Percentiles rank a stretch among this genome's conserved stretches.
Evolutionary conservation across 1,284 basidiomycete genomes (phyloP).

Genomic region (Mrakiaceae sp.): DNA sequence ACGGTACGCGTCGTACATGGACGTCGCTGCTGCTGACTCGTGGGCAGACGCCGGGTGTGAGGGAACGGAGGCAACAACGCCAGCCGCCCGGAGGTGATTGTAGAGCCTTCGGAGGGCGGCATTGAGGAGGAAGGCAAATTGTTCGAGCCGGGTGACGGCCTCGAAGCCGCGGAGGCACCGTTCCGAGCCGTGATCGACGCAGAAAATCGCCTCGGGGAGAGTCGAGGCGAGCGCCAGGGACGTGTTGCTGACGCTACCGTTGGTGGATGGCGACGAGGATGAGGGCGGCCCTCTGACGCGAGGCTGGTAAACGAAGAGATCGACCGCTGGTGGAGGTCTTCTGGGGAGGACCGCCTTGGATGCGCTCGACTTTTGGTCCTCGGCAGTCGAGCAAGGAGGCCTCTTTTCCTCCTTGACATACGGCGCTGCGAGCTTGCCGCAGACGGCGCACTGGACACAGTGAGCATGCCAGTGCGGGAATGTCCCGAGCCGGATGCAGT

Average conservation of each 20-base stretch:
- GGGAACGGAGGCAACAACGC: conserved; percentile 53
- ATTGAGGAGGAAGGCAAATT: conserved; percentile 93
- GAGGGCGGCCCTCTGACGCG: conserved; percentile 41
- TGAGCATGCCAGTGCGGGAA: conserved; percentile 93
- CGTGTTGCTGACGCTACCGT: neutral
- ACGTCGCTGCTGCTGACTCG: conserved; percentile 22
- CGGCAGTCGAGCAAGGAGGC: conserved; percentile 25
- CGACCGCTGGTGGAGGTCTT: conserved; percentile 64
- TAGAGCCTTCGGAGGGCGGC: conserved; percentile 89
- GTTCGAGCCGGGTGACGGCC: conserved; percentile 85
- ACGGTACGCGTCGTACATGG: conserved; percentile 47
- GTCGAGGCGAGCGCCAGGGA: conserved; percentile 31
- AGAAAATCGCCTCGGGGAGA: conserved; percentile 47
- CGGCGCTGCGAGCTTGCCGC: conserved; percentile 63
- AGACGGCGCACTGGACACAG: conserved; percentile 71
- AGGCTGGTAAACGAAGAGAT: conserved; percentile 60
- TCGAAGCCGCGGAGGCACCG: conserved; percentile 69
- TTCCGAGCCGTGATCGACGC: conserved; percentile 59
- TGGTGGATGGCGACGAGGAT: neutral
- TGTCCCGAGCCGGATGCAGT: conserved; percentile 84
- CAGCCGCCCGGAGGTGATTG: conserved; percentile 79
- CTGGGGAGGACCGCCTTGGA: conserved; percentile 42
- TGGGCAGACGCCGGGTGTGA: neutral
- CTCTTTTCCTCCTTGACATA: conserved; percentile 41
- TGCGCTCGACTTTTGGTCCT: conserved; percentile 27